Conservation (phyloP, 768 basidiomycete species). For the Tylopilus sp. region DNA sequence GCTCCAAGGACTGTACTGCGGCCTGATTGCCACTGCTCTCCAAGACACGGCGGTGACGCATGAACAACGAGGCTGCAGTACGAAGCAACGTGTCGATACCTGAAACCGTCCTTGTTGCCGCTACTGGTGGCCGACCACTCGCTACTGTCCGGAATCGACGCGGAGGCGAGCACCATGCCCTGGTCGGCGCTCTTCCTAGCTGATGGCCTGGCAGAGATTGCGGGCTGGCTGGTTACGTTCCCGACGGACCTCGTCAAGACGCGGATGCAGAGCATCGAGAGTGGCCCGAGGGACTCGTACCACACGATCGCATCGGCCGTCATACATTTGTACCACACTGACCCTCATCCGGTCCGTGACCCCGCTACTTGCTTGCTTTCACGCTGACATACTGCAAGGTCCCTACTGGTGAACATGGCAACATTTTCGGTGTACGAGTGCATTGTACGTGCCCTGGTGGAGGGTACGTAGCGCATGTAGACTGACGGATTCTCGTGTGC, state of each 20-base stretch:
- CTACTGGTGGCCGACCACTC: constrained; percentile 26
- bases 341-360: constrained; percentile 67
- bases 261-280: constrained; percentile 61
- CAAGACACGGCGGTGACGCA: constrained; percentile 47
- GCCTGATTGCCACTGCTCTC: constrained; percentile 66
- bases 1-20: constrained; percentile 72
- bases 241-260: constrained; percentile 91
- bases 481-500: background rate
- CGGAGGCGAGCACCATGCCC: constrained; percentile 32
- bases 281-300: constrained; percentile 47
- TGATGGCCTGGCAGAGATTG: constrained; percentile 73
- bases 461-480: too few species aligned
- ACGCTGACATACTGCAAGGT: constrained; percentile 37
- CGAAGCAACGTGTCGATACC: constrained; percentile 57
- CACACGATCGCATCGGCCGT: constrained; percentile 57
- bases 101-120: constrained; percentile 27
- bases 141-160: constrained; percentile 41
- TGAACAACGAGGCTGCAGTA: constrained; percentile 42
- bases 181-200: constrained; percentile 68
- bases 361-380: background rate
- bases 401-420: constrained; percentile 85
- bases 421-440: constrained; percentile 75
- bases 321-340: constrained; percentile 58
- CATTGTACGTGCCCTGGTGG: too few species aligned
- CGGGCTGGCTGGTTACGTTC: constrained; percentile 80